A percentile compares a stretch with the other conserved stretches of the same genome.
Conservation (phyloP, 305 asterid genomes). For the Fraxinus floribunda region DNA sequence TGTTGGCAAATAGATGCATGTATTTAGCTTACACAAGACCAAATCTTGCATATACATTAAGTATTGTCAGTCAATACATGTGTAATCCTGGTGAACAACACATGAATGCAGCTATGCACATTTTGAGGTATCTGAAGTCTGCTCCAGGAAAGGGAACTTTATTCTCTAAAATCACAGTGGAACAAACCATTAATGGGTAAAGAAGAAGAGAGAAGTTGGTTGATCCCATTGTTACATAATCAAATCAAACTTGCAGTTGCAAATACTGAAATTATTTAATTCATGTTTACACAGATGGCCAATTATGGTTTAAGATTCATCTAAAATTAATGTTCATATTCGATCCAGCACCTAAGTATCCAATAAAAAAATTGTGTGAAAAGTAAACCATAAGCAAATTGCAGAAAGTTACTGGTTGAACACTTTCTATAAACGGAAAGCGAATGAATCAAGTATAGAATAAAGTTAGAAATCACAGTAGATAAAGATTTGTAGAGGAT, state of each 20-base stretch:
- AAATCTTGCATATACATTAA: neutral
- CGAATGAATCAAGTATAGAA: neutral
- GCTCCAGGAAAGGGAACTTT: neutral
- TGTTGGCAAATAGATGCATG: neutral
- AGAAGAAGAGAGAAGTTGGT: conserved; percentile 3
- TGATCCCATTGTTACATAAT: neutral
- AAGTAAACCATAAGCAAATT: neutral
- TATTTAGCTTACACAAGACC: neutral
- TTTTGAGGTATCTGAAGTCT: neutral
- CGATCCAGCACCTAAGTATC: neutral
- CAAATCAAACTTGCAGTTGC: neutral
- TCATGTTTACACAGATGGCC: neutral
- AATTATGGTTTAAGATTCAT: neutral
- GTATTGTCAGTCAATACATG: neutral
- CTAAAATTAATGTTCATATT: neutral
- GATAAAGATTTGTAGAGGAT: neutral
- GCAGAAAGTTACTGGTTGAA: neutral
- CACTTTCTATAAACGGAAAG: neutral
- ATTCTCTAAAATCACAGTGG: neutral
- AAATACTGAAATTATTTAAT: neutral
- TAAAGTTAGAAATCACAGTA: neutral
- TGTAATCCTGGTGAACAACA: neutral
- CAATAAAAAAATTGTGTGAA: neutral
- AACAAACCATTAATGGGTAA: conserved; percentile 7
- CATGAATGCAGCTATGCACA: neutral